Evolutionary conservation across 2,329 filamentous ascomycete species (phyloP).

Genomic region (Alternaria solani): DNA sequence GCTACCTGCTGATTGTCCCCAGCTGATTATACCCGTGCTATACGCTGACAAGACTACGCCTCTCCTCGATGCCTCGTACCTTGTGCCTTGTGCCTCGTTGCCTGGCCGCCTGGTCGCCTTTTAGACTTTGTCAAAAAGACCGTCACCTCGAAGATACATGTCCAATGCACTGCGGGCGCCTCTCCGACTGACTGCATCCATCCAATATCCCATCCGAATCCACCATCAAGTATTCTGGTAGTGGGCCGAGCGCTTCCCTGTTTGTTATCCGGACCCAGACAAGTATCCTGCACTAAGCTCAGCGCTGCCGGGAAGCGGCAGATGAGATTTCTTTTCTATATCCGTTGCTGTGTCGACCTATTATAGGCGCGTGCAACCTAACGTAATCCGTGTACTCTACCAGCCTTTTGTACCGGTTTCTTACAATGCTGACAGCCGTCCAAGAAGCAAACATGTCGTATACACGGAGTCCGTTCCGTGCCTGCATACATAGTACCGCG

Average conservation of each 20-base stretch:
- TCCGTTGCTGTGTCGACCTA: constrained; percentile 17
- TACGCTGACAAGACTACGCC: background rate
- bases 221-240: background rate
- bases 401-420: background rate
- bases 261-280: constrained; percentile 4
- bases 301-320: background rate
- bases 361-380: constrained; percentile 4
- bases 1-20: background rate
- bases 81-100: background rate
- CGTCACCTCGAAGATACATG: background rate
- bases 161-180: background rate
- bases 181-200: background rate
- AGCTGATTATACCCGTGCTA: constrained; percentile 1
- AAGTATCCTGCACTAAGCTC: background rate
- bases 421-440: background rate
- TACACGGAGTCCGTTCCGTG: background rate
- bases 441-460: constrained; percentile 1
- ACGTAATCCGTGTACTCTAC: background rate
- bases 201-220: background rate
- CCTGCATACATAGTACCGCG: background rate
- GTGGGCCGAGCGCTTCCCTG: background rate
- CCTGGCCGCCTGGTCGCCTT: background rate
- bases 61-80: background rate
- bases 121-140: background rate
- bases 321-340: constrained; percentile 4